Evolutionary conservation across 2,329 filamentous ascomycete genomes (phyloP), one percentile per base, ranked within the genome.

Genomic region (Berkeleyomyces rouxiae): DNA sequence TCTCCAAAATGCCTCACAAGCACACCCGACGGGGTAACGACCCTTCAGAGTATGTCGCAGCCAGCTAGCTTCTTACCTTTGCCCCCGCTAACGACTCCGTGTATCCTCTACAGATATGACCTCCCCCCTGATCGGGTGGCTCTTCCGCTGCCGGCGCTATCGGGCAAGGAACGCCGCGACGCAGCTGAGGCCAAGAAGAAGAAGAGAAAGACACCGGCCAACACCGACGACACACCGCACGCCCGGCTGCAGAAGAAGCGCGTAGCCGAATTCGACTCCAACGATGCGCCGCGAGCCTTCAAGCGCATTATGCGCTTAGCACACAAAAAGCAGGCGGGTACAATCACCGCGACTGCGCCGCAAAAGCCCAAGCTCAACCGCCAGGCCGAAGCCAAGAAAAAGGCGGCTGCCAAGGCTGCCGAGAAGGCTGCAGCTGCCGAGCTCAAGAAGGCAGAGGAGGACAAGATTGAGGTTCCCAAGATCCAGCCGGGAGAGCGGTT

Each of bases 271-370:
- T 72, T 71, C 39, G 77, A 80, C n/a, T 36, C 42, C 46, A 85
- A 95, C 71, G 93, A 97, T 74, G 91, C 88, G 1, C 93, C 93
- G 0, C 87, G 89, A 67, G 89, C 87, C 1, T 99, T 99, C 73
- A 82, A 83, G 66, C 84, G 90, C 10, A 75, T 97, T 66, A 93
- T 97, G 87, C 83, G 87, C 42, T 82, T 84, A 67, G 81, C 85
- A 47, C 73, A 77, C 13, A 72, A 55, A 11, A 64, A 64, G 36
- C 59, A 61, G 13, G 63, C 53, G 33, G 63, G 63, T 16, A 64
- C 63, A 7, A 64, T 64, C 36, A 33, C 46, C 7, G 39, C 55
- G 9, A 64, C 63, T 2, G 63, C 63, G 9, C 63, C 63, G 5
- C 49, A 37, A 10, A 64, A 64, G 51, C 63, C 79, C 2, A 63